These are phyloP conservation scores for Aspergillus aculeatus DNA, from an alignment of 2,329 filamentous ascomycete species.

Conservation along the genomic window DNA sequence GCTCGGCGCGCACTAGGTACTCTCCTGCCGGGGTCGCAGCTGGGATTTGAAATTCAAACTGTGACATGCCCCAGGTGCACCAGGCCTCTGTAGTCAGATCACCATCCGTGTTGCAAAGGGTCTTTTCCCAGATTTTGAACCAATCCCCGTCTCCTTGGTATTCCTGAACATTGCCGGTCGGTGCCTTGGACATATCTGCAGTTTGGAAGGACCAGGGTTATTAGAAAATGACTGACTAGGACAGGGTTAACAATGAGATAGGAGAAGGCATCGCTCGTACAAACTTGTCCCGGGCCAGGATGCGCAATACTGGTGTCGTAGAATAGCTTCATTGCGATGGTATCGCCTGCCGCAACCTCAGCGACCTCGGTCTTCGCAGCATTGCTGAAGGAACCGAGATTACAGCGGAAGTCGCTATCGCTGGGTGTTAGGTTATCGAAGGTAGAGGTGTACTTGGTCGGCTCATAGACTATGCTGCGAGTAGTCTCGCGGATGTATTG, in stretches of 20 bases:
- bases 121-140: constrained; percentile 25
- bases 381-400: constrained; percentile 18
- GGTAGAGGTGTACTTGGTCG: constrained; percentile 16
- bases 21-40: constrained; percentile 45
- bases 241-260: too few species aligned
- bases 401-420: constrained; percentile 21
- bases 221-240: too few species aligned
- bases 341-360: constrained; percentile 17
- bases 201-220: too few species aligned
- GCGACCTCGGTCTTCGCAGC: constrained; percentile 20
- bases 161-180: constrained; percentile 17
- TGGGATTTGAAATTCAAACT: constrained; percentile 42
- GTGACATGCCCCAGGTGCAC: constrained; percentile 14
- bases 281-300: constrained; percentile 20
- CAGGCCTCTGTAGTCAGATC: constrained; percentile 18
- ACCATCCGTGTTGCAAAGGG: constrained; percentile 14
- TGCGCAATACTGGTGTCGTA: constrained; percentile 15
- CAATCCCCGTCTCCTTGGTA: constrained; percentile 24
- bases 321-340: constrained; percentile 18
- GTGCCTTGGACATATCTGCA: constrained; percentile 20
- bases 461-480: constrained; percentile 15
- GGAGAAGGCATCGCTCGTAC: constrained; percentile 4
- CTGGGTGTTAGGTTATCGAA: constrained; percentile 18
- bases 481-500: constrained; percentile 20
- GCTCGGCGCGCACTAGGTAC: constrained; percentile 52